These are phyloP conservation scores for Rosa lucieae DNA, from an alignment of 306 rosid genomes.

Conservation along the genomic window DNA sequence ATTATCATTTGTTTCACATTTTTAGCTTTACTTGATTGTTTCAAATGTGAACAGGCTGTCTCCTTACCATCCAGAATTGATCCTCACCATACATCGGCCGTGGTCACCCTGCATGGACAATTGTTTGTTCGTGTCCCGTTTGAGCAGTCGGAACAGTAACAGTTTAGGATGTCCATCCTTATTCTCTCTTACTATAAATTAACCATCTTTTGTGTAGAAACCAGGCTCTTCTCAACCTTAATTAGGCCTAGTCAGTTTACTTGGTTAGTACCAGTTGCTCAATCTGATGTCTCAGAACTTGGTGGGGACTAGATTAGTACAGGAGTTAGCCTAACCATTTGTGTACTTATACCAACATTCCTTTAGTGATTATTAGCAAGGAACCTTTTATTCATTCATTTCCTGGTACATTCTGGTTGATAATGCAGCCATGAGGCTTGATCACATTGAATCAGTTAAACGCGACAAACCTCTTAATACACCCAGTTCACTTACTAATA, in stretches of 20 bases:
- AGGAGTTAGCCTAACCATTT: conserved; percentile 9
- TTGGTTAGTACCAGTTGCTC: conserved; percentile 2
- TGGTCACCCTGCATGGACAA: conserved; percentile 96
- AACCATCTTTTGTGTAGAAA: conserved; percentile 10
- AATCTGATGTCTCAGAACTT: not conserved
- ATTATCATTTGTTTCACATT: not conserved
- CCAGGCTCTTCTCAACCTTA: not conserved
- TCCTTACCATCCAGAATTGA: conserved; percentile 89
- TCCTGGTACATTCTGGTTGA: not conserved
- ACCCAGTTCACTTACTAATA: not conserved
- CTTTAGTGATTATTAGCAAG: not conserved
- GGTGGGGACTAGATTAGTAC: conserved; percentile 2
- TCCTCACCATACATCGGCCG: conserved; percentile 96
- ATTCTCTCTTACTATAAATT: not conserved
- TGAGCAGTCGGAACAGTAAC: conserved; percentile 65
- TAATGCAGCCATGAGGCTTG: not conserved
- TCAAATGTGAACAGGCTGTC: conserved; percentile 56
- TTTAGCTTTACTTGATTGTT: not conserved
- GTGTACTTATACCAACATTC: conserved; percentile 11
- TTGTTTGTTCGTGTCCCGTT: conserved; percentile 94
- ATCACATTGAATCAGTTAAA: not conserved
- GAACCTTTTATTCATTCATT: not conserved
- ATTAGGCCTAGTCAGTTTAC: not conserved
- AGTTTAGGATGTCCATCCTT: conserved; percentile 5
- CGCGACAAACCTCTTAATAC: not conserved